A percentile compares a stretch with the other conserved stretches of the same genome.
These are phyloP conservation scores for Lactarius hengduanensis DNA, from an alignment of 768 basidiomycete species.

Conservation along the genomic window DNA sequence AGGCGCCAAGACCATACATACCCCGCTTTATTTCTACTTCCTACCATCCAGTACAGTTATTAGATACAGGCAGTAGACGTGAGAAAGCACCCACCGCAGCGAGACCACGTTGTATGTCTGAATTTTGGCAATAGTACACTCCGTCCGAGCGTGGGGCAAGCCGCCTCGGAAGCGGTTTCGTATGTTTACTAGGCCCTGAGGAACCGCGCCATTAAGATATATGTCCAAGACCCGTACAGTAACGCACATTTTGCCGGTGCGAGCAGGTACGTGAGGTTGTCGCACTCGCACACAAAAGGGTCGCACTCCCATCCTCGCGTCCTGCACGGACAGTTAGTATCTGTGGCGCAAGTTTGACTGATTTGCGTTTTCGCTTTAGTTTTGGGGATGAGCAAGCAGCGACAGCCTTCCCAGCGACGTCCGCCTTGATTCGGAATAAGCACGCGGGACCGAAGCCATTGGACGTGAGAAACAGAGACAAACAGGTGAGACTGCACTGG, in stretches of 20 bases:
- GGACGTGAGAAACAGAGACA: slow-evolving; percentile 22
- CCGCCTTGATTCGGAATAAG: slow-evolving; percentile 41
- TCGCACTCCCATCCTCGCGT: slow-evolving; percentile 60
- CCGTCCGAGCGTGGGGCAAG: not conserved
- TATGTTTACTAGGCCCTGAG: not conserved
- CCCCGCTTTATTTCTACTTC: slow-evolving; percentile 23
- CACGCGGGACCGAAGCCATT: not conserved
- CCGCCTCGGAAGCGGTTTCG: not conserved
- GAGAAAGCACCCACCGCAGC: slow-evolving; percentile 5
- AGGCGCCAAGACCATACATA: slow-evolving; percentile 54
- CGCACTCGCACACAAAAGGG: slow-evolving; percentile 57
- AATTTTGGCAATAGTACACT: slow-evolving; percentile 10
- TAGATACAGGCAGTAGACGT: no score
- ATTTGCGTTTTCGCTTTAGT: slow-evolving; percentile 11
- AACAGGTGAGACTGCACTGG: slow-evolving; percentile 52
- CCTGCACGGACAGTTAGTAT: slow-evolving; percentile 50
- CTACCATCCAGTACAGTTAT: not conserved
- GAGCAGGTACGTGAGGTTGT: slow-evolving; percentile 41
- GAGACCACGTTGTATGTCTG: slow-evolving; percentile 20
- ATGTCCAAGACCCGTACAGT: not conserved
- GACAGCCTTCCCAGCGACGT: slow-evolving; percentile 58
- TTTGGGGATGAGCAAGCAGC: slow-evolving; percentile 32
- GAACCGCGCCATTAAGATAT: not conserved
- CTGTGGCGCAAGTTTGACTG: slow-evolving; percentile 37
- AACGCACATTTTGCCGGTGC: not conserved